phyloP scores from a whole-genome alignment of 1,139 yeast genomes.

The Chernovozyma aurita region DNA sequence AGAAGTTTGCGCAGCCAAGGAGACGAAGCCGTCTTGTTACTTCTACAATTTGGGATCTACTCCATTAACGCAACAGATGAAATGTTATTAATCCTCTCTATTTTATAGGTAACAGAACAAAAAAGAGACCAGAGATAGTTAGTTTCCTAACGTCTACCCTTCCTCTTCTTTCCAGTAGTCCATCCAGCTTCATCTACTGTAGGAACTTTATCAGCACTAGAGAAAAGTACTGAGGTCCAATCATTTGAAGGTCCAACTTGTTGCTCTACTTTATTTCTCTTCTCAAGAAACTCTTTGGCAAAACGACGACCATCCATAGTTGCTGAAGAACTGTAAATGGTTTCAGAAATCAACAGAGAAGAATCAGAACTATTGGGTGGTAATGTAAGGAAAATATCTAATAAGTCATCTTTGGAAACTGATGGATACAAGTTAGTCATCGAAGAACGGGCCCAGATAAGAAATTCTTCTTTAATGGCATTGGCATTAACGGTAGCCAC shows the following conservation, averaged over 20 bases:
- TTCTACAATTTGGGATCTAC: no score
- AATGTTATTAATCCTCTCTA: no score
- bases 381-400: constrained; percentile 74
- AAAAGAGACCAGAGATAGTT: no score
- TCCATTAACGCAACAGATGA: no score
- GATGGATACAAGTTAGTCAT: constrained; percentile 70
- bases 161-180: constrained; percentile 53
- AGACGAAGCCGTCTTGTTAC: no score
- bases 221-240: constrained; percentile 62
- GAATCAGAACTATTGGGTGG: constrained; percentile 69
- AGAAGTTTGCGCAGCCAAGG: no score
- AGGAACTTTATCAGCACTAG: constrained; percentile 42
- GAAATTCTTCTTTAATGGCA: constrained; percentile 57
- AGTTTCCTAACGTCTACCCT: constrained; percentile 22
- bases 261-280: constrained; percentile 67
- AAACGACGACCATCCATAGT: constrained; percentile 95
- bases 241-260: constrained; percentile 49
- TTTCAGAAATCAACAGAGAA: constrained; percentile 83
- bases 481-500: constrained; percentile 24
- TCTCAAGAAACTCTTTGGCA: constrained; percentile 83
- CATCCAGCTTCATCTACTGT: constrained; percentile 73
- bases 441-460: constrained; percentile 79
- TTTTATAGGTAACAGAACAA: no score
- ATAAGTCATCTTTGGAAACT: constrained; percentile 69
- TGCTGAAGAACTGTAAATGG: constrained; percentile 84